Evolutionary conservation across 1,284 basidiomycete genomes (phyloP), one percentile per base, ranked within the genome.

Genomic region (Athelia sp.): DNA sequence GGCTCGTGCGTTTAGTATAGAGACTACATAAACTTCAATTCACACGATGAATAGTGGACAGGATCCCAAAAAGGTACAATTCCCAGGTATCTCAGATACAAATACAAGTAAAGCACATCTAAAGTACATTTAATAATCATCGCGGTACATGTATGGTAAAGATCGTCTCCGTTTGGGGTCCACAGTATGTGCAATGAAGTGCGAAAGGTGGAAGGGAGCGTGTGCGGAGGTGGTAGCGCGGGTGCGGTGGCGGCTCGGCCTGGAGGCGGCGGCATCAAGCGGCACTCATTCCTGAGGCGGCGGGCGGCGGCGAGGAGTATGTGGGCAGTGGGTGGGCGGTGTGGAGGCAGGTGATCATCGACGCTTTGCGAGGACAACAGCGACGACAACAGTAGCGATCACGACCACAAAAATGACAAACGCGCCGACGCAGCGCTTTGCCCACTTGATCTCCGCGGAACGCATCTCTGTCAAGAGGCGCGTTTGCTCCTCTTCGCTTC

Each of bases 361-460:
- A 17, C 15, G 36, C 19, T 40, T 40, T 6, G 36, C 19, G 36
- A 40, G n/a, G 19, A 40, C 15, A 40, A 40, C 36, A 8, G 43
- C 43, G 19, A 44, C 6, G 43, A 44, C 43, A 21, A 44, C 23
- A 2, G 56, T 34, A 2, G 54, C 35, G 10, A 56, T 49, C 19
- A 69, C 18, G 31, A 53, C 24, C 9, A 62, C 13, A 13, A 72
- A 48, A 2, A 58, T 56, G 49, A 56, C 51, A 11, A 56, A 24
- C 14, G 65, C 62, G 46, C 51, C 55, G 11, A 64, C 59, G 49
- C 68, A 74, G 15, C 68, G 57, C 52, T 56, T 58, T 1, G 71
- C 74, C 74, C 74, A 76, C 46, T 62, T 70, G 38, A 69, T 38
- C 53, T 75, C 74, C 0, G 56, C 55, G 18, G 53, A 55, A 15